These are phyloP conservation scores for Amanita pallidorosea DNA, from an alignment of 768 basidiomycete species.

Conservation along the genomic window DNA sequence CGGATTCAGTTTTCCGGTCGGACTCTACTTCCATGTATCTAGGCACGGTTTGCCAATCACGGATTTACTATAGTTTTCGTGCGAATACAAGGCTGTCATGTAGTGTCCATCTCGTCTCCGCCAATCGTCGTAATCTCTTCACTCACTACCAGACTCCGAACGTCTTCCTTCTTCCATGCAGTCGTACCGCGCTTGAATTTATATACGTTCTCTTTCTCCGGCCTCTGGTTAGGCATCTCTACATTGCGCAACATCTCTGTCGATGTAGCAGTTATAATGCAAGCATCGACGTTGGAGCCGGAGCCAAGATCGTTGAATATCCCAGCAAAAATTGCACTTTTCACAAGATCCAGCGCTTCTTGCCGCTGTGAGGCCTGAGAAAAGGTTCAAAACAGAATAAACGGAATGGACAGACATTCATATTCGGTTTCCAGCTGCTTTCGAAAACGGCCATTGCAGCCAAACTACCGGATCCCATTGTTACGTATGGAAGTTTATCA, in stretches of 20 bases:
- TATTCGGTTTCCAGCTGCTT: slow-evolving; percentile 66
- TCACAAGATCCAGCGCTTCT: slow-evolving; percentile 75
- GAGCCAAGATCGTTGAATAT: slow-evolving; percentile 99
- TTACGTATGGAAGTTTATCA: slow-evolving; percentile 97
- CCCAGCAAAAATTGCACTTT: slow-evolving; percentile 84
- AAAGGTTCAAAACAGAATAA: not conserved
- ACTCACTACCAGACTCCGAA: slow-evolving; percentile 59
- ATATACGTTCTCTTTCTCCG: slow-evolving; percentile 61
- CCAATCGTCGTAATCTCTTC: slow-evolving; percentile 53
- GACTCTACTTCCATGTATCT: too few species aligned
- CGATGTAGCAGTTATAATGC: slow-evolving; percentile 77
- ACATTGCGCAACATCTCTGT: slow-evolving; percentile 95
- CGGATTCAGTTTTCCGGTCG: too few species aligned
- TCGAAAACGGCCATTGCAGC: slow-evolving; percentile 99
- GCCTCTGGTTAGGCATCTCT: slow-evolving; percentile 83
- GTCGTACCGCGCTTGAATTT: slow-evolving; percentile 82
- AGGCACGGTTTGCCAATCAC: too few species aligned
- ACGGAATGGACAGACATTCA: slow-evolving; percentile 46
- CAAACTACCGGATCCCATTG: slow-evolving; percentile 94
- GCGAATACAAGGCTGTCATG: too few species aligned
- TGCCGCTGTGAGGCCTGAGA: slow-evolving; percentile 40
- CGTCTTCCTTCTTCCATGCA: slow-evolving; percentile 73
- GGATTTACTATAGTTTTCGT: too few species aligned
- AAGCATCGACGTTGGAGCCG: slow-evolving; percentile 97
- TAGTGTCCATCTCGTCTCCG: slow-evolving; percentile 80